A percentile compares a stretch with the other conserved stretches of the same genome.
These are phyloP conservation scores for Erodium chrysanthum DNA, from an alignment of 441 rosid species.

Conservation along the genomic window DNA sequence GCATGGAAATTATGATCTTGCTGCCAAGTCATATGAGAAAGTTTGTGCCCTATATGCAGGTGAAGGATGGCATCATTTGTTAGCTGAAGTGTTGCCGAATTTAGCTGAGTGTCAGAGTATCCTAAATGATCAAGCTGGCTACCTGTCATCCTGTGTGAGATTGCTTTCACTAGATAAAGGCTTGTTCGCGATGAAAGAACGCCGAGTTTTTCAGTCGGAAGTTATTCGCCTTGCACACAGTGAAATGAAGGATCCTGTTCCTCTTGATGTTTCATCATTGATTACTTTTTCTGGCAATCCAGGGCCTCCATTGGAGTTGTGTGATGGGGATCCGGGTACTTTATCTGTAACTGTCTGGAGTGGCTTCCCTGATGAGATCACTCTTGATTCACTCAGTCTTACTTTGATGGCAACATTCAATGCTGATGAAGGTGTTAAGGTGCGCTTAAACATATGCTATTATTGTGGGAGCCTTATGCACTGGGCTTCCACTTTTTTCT, in stretches of 20 bases:
- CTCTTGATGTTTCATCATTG: conserved; percentile 84
- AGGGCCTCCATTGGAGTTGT: conserved; percentile 75
- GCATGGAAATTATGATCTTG: conserved; percentile 80
- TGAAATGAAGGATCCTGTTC: conserved; percentile 89
- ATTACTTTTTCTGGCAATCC: conserved; percentile 92
- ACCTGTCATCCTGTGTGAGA: conserved; percentile 86
- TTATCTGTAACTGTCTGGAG: conserved; percentile 91
- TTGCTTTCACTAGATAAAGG: conserved; percentile 82
- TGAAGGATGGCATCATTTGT: conserved; percentile 95
- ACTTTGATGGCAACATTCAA: conserved; percentile 79
- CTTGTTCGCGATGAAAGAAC: conserved; percentile 74
- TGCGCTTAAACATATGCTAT: conserved; percentile 25
- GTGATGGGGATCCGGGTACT: conserved; percentile 94
- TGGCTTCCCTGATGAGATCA: conserved; percentile 95
- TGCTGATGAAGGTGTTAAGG: conserved; percentile 90
- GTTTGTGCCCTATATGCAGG: conserved; percentile 94
- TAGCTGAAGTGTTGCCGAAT: conserved; percentile 90
- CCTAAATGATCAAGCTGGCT: conserved; percentile 89
- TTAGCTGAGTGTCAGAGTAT: conserved; percentile 93
- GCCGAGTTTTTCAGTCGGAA: conserved; percentile 89
- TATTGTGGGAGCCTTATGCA: neutral
- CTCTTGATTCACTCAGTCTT: conserved; percentile 82
- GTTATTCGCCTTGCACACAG: conserved; percentile 84
- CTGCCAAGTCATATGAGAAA: conserved; percentile 95
- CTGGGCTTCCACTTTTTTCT: neutral